Base-by-base conservation (phyloP, 78 protist genomes). In the Cavenderia fasciculata region DNA sequence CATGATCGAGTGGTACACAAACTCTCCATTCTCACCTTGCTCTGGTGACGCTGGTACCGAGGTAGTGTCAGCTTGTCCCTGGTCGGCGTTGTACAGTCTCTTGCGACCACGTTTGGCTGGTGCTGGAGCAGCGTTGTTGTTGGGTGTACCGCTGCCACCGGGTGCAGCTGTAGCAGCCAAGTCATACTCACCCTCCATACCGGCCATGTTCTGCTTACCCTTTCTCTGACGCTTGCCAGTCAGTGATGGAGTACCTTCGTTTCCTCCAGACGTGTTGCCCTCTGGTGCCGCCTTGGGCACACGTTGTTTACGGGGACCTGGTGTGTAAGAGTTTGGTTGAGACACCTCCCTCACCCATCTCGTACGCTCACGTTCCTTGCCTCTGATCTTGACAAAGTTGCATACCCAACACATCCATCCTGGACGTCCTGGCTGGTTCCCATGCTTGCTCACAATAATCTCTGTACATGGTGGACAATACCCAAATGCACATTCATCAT, bases 391-490 rank as follows among this genome's bases (percentile, higher is more conserved):
- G 0, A 43, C 62, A 11, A 51, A 36, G 21, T 19, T 43, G 14
- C 90, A 82, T 1, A 82, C 90, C 90, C 90, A 82, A 68, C 90
- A 82, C 21, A 56, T 34, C 90, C 90, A 82, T 34, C 52, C 52
- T 36, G 18, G 59, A 12, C 61, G 56, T 33, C 25, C 33, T 23
- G 78, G 78, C 16, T n/a, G 59, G 21, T 52, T 68, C 40, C 74
- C 65, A 56, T 82, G 78, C 54, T 82, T 82, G 18, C 29, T 16
- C 5, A 61, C 70, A 8, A 61, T 47, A 44, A 82, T 52, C 18
- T 68, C 66, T 1, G 74, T 49, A 41, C 90, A 82, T 6, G 38
- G 18, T 19, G 49, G 38, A 82, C 90, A 82, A 51, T 51, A 82
- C 18, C 90, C 90, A 68, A 82, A 82, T 10, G 78, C 78, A 33